Conservation (phyloP, 306 rosid species). For the Cucurbita ficifolia region DNA sequence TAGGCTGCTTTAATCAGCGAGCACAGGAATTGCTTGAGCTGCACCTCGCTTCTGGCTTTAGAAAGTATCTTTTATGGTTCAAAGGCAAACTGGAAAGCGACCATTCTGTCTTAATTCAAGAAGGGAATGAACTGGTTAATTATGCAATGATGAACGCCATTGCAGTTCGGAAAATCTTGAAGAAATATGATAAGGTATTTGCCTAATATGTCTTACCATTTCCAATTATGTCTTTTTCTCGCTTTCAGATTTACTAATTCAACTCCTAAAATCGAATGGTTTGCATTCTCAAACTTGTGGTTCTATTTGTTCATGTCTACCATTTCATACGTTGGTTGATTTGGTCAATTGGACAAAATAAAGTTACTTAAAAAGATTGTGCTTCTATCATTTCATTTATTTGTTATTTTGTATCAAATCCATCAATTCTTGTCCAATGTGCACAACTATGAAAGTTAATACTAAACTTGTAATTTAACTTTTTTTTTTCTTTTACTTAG, state of each 20-base stretch:
- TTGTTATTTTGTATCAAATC: background rate
- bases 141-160: slow-evolving; percentile 74
- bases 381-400: background rate
- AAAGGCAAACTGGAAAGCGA: slow-evolving; percentile 34
- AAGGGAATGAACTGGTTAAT: slow-evolving; percentile 77
- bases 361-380: background rate
- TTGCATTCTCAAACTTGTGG: too few species aligned
- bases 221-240: background rate
- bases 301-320: background rate
- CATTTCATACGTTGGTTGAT: background rate
- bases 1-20: slow-evolving; percentile 67
- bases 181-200: slow-evolving; percentile 83
- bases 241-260: too few species aligned
- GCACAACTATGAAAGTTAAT: background rate
- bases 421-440: background rate
- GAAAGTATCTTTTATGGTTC: slow-evolving; percentile 55
- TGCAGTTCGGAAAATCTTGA: slow-evolving; percentile 73
- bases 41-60: slow-evolving; percentile 78
- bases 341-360: background rate
- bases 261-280: too few species aligned
- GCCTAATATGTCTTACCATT: background rate
- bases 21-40: slow-evolving; percentile 68
- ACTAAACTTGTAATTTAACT: background rate
- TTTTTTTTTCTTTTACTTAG: background rate
- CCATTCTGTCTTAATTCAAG: slow-evolving; percentile 41